Evolutionary conservation across 208 protist species (phyloP).

Genomic region (Angomonas ambiguus): DNA sequence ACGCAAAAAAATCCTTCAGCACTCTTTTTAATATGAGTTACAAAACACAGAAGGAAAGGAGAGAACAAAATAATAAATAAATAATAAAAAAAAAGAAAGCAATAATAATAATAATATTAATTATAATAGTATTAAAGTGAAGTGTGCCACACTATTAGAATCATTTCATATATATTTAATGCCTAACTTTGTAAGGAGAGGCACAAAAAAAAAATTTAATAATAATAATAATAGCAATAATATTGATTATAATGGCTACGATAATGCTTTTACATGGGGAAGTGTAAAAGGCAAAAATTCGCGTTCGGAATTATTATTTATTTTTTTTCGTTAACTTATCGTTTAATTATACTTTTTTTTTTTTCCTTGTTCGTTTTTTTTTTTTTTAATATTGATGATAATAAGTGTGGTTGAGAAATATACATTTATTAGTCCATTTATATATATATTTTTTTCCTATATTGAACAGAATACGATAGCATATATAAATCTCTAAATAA

Average conservation of each 20-base stretch:
- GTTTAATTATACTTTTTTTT: conserved; percentile 5
- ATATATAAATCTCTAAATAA: background rate
- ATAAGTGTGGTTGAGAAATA: background rate
- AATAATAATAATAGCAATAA: too few species aligned
- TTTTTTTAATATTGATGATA: conserved; percentile 2
- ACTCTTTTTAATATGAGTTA: conserved; percentile 1
- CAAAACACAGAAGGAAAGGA: conserved; percentile 13
- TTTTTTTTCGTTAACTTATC: background rate
- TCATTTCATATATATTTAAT: too few species aligned
- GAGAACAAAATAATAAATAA: conserved; percentile 18
- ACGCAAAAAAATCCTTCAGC: conserved; percentile 15
- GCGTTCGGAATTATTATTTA: background rate
- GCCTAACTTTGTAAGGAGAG: too few species aligned
- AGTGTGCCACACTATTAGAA: too few species aligned
- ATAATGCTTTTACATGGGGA: too few species aligned
- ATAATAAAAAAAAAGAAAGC: conserved; percentile 16
- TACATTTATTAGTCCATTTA: background rate
- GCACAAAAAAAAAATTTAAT: too few species aligned
- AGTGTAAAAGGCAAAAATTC: background rate
- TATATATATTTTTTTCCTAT: conserved; percentile 1
- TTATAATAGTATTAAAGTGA: conserved; percentile 3
- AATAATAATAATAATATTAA: conserved; percentile 1
- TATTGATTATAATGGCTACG: too few species aligned
- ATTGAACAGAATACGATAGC: background rate
- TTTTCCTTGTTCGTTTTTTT: background rate